Evolutionary conservation across 257 asterid genomes (phyloP).

Genomic region (Jacaranda mimosifolia): DNA sequence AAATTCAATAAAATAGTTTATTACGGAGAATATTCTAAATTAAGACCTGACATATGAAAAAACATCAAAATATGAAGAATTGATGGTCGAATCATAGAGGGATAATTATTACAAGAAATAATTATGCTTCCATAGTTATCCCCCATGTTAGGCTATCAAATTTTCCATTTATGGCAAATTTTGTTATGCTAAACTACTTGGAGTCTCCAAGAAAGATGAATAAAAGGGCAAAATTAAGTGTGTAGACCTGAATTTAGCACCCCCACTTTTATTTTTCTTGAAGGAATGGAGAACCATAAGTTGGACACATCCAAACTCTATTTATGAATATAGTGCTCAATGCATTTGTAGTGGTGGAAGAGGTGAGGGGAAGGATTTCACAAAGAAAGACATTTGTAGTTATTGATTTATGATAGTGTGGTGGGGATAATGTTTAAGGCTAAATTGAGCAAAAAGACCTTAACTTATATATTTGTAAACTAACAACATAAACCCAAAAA

Average conservation of each 20-base stretch:
- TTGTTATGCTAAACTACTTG: constrained; percentile 14
- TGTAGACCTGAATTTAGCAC: constrained; percentile 14
- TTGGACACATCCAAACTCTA: neutral
- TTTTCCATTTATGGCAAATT: constrained; percentile 22
- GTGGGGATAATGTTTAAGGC: neutral
- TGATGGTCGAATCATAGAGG: too few species aligned
- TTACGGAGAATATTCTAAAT: too few species aligned
- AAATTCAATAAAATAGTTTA: too few species aligned
- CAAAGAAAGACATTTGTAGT: neutral
- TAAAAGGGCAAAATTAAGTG: constrained; percentile 21
- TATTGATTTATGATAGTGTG: constrained; percentile 13
- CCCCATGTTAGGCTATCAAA: constrained; percentile 2
- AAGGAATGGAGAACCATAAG: constrained; percentile 29
- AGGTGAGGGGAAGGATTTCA: neutral
- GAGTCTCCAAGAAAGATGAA: constrained; percentile 6
- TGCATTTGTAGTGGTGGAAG: neutral
- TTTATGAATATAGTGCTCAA: neutral
- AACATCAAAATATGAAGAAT: too few species aligned
- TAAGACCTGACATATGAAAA: too few species aligned
- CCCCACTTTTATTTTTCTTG: too few species aligned
- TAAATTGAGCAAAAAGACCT: constrained; percentile 22
- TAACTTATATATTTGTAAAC: too few species aligned
- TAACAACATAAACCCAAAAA: too few species aligned
- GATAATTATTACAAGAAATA: neutral
- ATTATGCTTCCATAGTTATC: neutral